phyloP scores from a whole-genome alignment of 2,329 filamentous ascomycete species.

The Ilyonectria mors-panacis region DNA sequence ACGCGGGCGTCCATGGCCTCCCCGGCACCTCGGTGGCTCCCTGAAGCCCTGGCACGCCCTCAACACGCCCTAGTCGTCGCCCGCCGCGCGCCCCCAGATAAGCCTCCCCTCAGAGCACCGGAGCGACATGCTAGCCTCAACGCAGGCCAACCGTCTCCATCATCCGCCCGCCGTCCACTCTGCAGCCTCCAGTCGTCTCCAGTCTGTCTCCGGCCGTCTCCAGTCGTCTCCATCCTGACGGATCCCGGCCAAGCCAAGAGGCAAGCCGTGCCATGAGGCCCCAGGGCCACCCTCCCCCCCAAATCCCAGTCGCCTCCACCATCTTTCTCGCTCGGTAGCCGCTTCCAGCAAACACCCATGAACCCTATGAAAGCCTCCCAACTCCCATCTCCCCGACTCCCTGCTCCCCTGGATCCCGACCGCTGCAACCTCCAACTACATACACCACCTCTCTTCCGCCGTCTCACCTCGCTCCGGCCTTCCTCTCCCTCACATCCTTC shows the following conservation, averaged over 20 bases:
- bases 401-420: conserved; percentile 34
- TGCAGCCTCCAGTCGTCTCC: conserved; percentile 5
- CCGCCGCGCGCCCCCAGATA: conserved; percentile 25
- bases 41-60: conserved; percentile 3
- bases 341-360: conserved; percentile 28
- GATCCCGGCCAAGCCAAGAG: conserved; percentile 35
- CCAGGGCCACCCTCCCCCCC: conserved; percentile 33
- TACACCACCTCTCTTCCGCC: conserved; percentile 19
- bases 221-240: conserved; percentile 36
- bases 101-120: conserved; percentile 22
- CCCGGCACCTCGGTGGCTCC: conserved; percentile 24
- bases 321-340: conserved; percentile 28
- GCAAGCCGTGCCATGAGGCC: conserved; percentile 41
- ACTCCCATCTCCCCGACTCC: conserved; percentile 24
- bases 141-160: conserved; percentile 10
- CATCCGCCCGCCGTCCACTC: conserved; percentile 1
- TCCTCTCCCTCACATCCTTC: background rate
- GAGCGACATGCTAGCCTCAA: conserved; percentile 15
- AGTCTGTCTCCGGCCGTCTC: conserved; percentile 1
- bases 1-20: conserved; percentile 31
- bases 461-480: background rate
- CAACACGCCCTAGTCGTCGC: conserved; percentile 10
- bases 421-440: conserved; percentile 25
- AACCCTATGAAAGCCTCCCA: conserved; percentile 46
- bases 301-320: conserved; percentile 36